These are phyloP conservation scores for Eimeria brunetti DNA, from an alignment of 169 alveolate species.

Conservation along the genomic window DNA sequence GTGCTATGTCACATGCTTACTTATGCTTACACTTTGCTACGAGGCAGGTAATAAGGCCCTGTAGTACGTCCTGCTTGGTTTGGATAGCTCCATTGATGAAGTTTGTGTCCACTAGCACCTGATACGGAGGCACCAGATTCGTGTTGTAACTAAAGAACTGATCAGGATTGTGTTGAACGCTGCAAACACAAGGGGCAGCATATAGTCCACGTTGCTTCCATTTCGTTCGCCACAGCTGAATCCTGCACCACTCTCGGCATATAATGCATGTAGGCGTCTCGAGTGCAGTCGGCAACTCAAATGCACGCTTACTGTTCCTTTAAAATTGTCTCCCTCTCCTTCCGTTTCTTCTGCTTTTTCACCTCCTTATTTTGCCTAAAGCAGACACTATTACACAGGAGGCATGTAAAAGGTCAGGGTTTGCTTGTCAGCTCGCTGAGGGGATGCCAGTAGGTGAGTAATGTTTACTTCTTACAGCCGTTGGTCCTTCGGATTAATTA, in stretches of 20 bases:
- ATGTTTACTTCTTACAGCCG: constrained; percentile 34
- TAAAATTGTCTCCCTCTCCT: constrained; percentile 46
- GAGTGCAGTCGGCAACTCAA: background rate
- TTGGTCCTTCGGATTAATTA: constrained; percentile 93
- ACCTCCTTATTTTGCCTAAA: constrained; percentile 69
- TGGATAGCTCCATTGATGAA: constrained; percentile 99
- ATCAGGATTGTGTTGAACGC: constrained; percentile 78
- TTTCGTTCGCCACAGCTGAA: background rate
- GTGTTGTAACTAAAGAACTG: constrained; percentile 85
- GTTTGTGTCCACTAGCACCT: constrained; percentile 98
- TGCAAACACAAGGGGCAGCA: background rate
- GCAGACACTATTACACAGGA: background rate
- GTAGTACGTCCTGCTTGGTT: constrained; percentile 97
- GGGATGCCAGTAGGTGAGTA: background rate
- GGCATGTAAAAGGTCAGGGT: background rate
- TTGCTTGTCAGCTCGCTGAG: background rate
- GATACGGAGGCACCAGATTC: constrained; percentile 85
- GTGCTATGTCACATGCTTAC: background rate
- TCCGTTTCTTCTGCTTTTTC: constrained; percentile 65
- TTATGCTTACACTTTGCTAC: constrained; percentile 95
- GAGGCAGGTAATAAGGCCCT: constrained; percentile 97
- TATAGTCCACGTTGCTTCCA: background rate
- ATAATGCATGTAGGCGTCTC: background rate
- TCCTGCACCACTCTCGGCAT: background rate
- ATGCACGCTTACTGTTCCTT: constrained; percentile 71